Evolutionary conservation across 495 filamentous ascomycete genomes (phyloP).

Genomic region (Parmelia sp.): DNA sequence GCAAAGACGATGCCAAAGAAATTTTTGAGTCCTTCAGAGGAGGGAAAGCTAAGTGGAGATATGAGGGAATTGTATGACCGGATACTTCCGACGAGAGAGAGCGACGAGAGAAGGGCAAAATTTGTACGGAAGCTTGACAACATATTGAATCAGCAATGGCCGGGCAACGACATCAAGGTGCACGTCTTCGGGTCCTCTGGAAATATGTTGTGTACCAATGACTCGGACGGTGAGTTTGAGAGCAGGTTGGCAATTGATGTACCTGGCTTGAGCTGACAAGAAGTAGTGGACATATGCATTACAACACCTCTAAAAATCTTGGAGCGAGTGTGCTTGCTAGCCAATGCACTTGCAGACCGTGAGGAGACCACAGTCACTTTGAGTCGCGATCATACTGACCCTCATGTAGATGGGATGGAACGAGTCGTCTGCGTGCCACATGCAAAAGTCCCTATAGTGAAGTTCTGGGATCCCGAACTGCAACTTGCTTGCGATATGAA

Average conservation of each 20-base stretch:
- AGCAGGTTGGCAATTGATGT: neutral
- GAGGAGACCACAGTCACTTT: slow-evolving; percentile 33
- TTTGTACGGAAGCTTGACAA: slow-evolving; percentile 81
- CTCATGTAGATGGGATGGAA: slow-evolving; percentile 78
- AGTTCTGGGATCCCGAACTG: slow-evolving; percentile 96
- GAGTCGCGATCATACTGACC: slow-evolving; percentile 27
- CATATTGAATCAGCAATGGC: slow-evolving; percentile 84
- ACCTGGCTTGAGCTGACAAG: slow-evolving; percentile 25
- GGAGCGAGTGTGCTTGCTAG: slow-evolving; percentile 81
- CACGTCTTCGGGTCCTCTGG: slow-evolving; percentile 96
- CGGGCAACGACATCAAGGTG: slow-evolving; percentile 80
- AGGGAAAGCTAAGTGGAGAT: slow-evolving; percentile 68
- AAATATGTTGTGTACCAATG: slow-evolving; percentile 88
- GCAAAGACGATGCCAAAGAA: slow-evolving; percentile 59
- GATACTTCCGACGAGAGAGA: slow-evolving; percentile 75
- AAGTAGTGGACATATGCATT: slow-evolving; percentile 90
- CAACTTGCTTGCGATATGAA: slow-evolving; percentile 95
- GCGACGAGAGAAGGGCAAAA: slow-evolving; percentile 63
- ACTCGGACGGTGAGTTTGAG: slow-evolving; percentile 74
- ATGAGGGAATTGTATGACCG: slow-evolving; percentile 77
- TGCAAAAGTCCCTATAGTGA: slow-evolving; percentile 96
- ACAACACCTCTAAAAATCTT: slow-evolving; percentile 79
- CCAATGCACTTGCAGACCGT: slow-evolving; percentile 78
- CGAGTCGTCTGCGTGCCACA: slow-evolving; percentile 86
- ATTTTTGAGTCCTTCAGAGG: slow-evolving; percentile 65